Evolutionary conservation across 768 basidiomycete genomes (phyloP).

Genomic region (Gymnopilus junonius): DNA sequence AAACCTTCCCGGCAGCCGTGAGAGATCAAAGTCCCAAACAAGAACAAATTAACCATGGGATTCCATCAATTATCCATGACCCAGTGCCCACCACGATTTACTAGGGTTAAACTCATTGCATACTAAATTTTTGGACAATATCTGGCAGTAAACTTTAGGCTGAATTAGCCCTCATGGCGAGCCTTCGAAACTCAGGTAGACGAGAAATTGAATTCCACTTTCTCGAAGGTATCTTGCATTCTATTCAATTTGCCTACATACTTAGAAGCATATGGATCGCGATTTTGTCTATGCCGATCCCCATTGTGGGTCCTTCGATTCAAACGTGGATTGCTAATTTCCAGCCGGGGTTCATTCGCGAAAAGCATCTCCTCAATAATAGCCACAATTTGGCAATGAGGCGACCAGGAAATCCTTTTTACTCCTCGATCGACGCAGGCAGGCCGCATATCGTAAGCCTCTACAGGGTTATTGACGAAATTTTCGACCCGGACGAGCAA

Average conservation of each 20-base stretch:
- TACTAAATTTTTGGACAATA: neutral
- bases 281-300: neutral
- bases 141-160: neutral
- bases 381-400: too few relatives aligned
- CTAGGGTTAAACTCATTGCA: too few relatives aligned
- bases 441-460: neutral
- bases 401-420: neutral
- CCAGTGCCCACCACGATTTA: neutral
- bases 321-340: neutral
- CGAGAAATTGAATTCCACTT: neutral
- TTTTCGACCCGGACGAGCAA: neutral
- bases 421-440: neutral
- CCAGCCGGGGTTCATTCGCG: neutral
- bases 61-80: neutral
- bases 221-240: neutral
- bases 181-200: neutral
- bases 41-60: neutral
- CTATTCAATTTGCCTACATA: too few relatives aligned
- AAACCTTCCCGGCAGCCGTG: neutral
- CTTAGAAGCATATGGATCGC: neutral
- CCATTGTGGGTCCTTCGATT: slow-evolving; percentile 1
- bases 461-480: slow-evolving; percentile 1
- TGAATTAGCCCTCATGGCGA: neutral
- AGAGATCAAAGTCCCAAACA: neutral
- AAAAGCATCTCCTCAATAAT: neutral